Percentiles rank a stretch among this genome's conserved stretches.
Evolutionary conservation across 106 monocot genomes (phyloP).

Genomic region (Cymbidium sinense): DNA sequence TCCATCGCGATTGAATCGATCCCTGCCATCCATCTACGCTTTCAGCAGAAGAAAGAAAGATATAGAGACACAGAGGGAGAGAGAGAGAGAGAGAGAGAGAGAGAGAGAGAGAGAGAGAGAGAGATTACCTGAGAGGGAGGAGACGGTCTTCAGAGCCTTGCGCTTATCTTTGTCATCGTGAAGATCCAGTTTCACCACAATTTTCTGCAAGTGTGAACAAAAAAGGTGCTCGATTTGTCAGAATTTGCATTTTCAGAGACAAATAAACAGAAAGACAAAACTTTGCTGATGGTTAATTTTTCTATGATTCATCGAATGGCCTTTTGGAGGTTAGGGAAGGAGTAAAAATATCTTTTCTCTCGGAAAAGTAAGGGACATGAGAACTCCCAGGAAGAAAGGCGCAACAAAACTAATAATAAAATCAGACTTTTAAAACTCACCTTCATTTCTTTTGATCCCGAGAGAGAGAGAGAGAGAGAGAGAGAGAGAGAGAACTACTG

Average conservation of each 20-base stretch:
- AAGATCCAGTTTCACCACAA: slow-evolving; percentile 9
- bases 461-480: slow-evolving; percentile 1
- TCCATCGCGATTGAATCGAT: slow-evolving; percentile 18
- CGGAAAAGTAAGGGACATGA: not conserved
- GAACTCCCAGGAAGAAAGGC: not conserved
- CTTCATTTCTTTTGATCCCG: slow-evolving; percentile 10
- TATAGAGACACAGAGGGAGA: not conserved
- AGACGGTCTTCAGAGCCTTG: slow-evolving; percentile 10
- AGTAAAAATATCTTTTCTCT: not conserved
- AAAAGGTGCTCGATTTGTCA: not conserved
- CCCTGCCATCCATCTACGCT: not conserved
- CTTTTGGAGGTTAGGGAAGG: not conserved
- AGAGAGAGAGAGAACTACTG: not conserved
- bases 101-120: not conserved
- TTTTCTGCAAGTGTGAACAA: slow-evolving; percentile 9
- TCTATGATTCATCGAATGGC: not conserved
- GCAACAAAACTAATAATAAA: not conserved
- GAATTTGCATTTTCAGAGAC: not conserved
- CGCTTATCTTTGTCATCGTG: slow-evolving; percentile 16
- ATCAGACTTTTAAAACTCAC: not conserved
- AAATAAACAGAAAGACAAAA: no score
- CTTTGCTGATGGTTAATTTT: no score
- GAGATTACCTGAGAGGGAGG: slow-evolving; percentile 5
- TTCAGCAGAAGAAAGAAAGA: not conserved
- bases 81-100: not conserved